Conservation (phyloP, 2,329 filamentous ascomycete species). For the Scopulariopsis brevicaulis region DNA sequence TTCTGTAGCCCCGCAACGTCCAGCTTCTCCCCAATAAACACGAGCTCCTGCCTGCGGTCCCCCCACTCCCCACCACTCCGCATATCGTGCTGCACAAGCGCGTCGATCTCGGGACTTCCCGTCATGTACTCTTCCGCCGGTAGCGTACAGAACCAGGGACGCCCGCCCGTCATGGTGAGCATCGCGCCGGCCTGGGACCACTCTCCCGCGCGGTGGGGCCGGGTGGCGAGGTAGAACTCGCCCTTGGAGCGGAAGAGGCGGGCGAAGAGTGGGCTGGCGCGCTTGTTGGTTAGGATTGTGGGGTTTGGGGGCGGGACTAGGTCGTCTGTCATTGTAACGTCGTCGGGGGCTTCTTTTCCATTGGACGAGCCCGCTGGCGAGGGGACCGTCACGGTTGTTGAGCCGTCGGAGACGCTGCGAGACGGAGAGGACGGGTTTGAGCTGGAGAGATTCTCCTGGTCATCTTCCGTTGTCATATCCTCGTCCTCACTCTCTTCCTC, state of each 20-base stretch:
- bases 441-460: conserved; percentile 14
- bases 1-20: conserved; percentile 36
- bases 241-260: conserved; percentile 54
- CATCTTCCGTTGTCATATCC: conserved; percentile 8
- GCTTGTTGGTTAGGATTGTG: conserved; percentile 42
- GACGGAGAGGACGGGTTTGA: conserved; percentile 5
- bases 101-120: conserved; percentile 32
- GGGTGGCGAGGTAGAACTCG: conserved; percentile 46
- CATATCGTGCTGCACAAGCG: conserved; percentile 36
- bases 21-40: conserved; percentile 61
- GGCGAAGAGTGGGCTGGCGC: conserved; percentile 35
- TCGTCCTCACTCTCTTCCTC: conserved; percentile 15
- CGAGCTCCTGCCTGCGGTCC: conserved; percentile 59
- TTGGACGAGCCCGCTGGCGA: conserved; percentile 3
- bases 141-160: conserved; percentile 48
- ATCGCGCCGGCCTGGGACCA: conserved; percentile 57
- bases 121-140: conserved; percentile 37
- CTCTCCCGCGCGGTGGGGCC: conserved; percentile 40
- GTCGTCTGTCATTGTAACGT: conserved; percentile 7
- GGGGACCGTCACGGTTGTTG: conserved; percentile 8
- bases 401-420: conserved; percentile 3
- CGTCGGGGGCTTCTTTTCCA: conserved; percentile 7
- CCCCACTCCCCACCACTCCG: conserved; percentile 50
- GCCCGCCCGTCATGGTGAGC: conserved; percentile 46
- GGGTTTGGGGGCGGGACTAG: conserved; percentile 22